Percentiles rank a stretch among this genome's conserved stretches.
Evolutionary conservation across 495 filamentous ascomycete species (phyloP).

Genomic region (Monascus purpureus): DNA sequence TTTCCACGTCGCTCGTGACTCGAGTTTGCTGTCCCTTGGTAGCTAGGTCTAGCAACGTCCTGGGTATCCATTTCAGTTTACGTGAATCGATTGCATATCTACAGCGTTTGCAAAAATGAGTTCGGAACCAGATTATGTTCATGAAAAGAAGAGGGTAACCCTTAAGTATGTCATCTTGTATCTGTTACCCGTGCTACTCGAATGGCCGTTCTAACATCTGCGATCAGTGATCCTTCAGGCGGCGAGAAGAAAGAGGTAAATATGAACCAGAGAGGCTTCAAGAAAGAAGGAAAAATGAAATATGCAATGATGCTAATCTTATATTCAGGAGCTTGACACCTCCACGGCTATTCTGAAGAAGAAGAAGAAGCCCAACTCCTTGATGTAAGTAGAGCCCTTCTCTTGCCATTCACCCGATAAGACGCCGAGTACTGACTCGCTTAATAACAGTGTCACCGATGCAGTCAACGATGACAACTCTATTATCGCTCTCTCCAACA

Average conservation of each 20-base stretch:
- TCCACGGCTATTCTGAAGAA: slow-evolving; percentile 98
- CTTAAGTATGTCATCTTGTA: slow-evolving; percentile 50
- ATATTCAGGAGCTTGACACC: slow-evolving; percentile 65
- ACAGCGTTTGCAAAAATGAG: slow-evolving; percentile 36
- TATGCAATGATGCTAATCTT: slow-evolving; percentile 14
- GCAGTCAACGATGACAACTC: slow-evolving; percentile 99
- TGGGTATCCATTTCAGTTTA: slow-evolving; percentile 1
- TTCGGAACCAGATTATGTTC: slow-evolving; percentile 56
- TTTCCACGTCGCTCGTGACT: not conserved
- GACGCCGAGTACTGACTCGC: slow-evolving; percentile 20
- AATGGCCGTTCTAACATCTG: slow-evolving; percentile 20
- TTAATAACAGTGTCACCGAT: slow-evolving; percentile 69
- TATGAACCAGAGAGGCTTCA: slow-evolving; percentile 9
- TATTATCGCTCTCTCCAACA: slow-evolving; percentile 94
- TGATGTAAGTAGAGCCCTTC: slow-evolving; percentile 58
- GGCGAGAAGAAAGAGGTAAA: slow-evolving; percentile 75
- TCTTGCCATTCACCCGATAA: too few species aligned
- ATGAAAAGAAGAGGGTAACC: slow-evolving; percentile 79
- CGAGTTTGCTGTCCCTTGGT: too few species aligned
- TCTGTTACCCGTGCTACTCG: slow-evolving; percentile 3
- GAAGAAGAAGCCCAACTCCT: slow-evolving; percentile 99
- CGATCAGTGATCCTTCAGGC: slow-evolving; percentile 70
- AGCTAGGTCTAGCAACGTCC: slow-evolving; percentile 1
- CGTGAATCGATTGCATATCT: slow-evolving; percentile 1
- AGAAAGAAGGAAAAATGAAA: slow-evolving; percentile 54